Evolutionary conservation across 169 alveolate species (phyloP).

Genomic region (Eimeria mitis): DNA sequence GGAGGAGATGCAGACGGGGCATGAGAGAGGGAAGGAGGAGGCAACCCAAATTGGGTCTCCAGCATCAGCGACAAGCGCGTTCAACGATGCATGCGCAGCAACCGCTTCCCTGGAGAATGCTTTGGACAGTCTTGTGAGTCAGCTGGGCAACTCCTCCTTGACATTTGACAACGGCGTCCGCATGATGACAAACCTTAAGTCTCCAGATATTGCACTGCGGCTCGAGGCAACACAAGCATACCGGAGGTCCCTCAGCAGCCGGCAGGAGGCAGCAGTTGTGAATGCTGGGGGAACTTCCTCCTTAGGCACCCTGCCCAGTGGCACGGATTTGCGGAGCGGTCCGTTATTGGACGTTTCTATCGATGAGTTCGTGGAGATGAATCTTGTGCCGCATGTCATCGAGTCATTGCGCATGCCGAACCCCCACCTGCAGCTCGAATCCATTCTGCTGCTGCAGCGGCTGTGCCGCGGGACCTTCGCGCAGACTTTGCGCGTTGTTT

Average conservation of each 20-base stretch:
- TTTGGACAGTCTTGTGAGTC: constrained; percentile 79
- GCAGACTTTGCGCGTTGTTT: constrained; percentile 80
- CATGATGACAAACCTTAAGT: constrained; percentile 73
- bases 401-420: constrained; percentile 80
- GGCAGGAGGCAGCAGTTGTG: constrained; percentile 69
- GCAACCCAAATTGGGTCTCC: constrained; percentile 66
- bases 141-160: constrained; percentile 79
- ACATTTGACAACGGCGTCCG: constrained; percentile 72
- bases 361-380: constrained; percentile 59
- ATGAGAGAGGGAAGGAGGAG: constrained; percentile 60
- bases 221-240: constrained; percentile 84
- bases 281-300: constrained; percentile 15
- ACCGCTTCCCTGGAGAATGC: constrained; percentile 80
- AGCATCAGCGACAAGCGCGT: constrained; percentile 57
- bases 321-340: constrained; percentile 66
- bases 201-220: constrained; percentile 67
- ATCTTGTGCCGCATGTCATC: constrained; percentile 78
- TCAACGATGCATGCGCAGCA: constrained; percentile 71
- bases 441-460: constrained; percentile 77
- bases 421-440: constrained; percentile 80
- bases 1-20: constrained; percentile 62
- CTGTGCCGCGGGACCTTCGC: constrained; percentile 79
- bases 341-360: constrained; percentile 79
- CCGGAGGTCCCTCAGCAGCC: constrained; percentile 78
- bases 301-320: constrained; percentile 27